Base-by-base conservation (phyloP, 2,329 filamentous ascomycete species). In the Aspergillus candidus region DNA sequence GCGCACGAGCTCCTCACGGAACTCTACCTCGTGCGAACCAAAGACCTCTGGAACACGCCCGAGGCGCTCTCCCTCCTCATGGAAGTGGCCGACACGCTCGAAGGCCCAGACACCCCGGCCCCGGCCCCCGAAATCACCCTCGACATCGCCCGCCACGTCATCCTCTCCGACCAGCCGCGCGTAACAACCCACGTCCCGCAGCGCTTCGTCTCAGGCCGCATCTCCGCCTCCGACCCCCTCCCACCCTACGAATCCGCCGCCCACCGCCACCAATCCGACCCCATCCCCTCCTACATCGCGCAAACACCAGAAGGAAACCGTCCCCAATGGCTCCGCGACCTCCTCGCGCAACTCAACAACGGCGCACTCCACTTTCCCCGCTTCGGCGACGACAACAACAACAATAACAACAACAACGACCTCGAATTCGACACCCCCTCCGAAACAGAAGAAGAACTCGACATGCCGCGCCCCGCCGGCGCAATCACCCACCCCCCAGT, bases 21-120 rank as follows among this genome's bases (percentile, higher is more conserved):
- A 57, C 74, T 94, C 2, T 95, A 95, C 60, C 75, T 88, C 22
- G 74, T 80, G 44, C 80, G 85, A 35, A 77, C 85, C 4, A 91
- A 89, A 59, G 86, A 91, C 54, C 71, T 94, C 3, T 96, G 90
- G 90, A 89, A 89, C 60, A 88, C 83, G 4, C 76, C 85, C 1
- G 83, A 88, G 56, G 80, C 79, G 11, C 82, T 77, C 3, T 70
- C 73, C 4, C 68, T 95, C 6, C 76, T 96, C 2, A 75, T 83
- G 27, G 81, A 87, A 56, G 79, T 84, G 12, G 83, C 82, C 35
- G 78, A 79, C 49, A 75, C 75, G 10, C 68, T 78, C 4, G 55
- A 69, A 6, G 62, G 60, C 7, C 56, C 63, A 58, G 49, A 74
- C 68, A 48, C 70, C 62, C 47, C 68, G 57, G 42, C 70, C 62